Evolutionary conservation across 2,329 filamentous ascomycete species (phyloP).

Genomic region (Fusarium secorum): DNA sequence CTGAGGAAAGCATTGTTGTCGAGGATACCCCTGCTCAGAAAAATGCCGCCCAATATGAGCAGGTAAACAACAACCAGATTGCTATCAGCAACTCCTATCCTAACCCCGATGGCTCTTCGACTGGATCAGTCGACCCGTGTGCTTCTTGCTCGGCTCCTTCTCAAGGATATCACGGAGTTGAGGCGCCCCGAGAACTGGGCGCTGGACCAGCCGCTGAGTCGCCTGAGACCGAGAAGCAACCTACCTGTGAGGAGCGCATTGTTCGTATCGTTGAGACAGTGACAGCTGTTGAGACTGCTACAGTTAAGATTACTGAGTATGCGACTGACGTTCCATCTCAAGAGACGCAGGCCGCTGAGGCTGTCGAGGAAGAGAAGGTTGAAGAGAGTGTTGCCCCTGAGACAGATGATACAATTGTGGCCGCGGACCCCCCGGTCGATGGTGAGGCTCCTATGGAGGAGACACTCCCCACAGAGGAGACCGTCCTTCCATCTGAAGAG

Average conservation of each 20-base stretch:
- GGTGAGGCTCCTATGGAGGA: slow-evolving; percentile 1
- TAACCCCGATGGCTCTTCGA: background rate
- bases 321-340: slow-evolving; percentile 41
- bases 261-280: slow-evolving; percentile 44
- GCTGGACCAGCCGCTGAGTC: background rate
- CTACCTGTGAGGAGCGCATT: slow-evolving; percentile 32
- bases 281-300: slow-evolving; percentile 46
- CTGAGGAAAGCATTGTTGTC: slow-evolving; percentile 10
- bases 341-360: slow-evolving; percentile 17
- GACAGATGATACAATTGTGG: background rate
- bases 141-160: slow-evolving; percentile 30
- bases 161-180: background rate
- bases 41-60: background rate
- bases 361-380: background rate
- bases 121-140: slow-evolving; percentile 33
- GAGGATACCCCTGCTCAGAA: background rate
- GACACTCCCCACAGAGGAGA: background rate
- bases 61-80: background rate
- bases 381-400: slow-evolving; percentile 6
- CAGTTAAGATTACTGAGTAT: slow-evolving; percentile 41
- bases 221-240: slow-evolving; percentile 35
- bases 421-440: background rate
- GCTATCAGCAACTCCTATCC: background rate
- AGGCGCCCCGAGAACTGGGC: background rate
- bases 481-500: background rate